Evolutionary conservation across 257 asterid genomes (phyloP), one percentile per base, ranked within the genome.

Genomic region (Penstemon newberryi): DNA sequence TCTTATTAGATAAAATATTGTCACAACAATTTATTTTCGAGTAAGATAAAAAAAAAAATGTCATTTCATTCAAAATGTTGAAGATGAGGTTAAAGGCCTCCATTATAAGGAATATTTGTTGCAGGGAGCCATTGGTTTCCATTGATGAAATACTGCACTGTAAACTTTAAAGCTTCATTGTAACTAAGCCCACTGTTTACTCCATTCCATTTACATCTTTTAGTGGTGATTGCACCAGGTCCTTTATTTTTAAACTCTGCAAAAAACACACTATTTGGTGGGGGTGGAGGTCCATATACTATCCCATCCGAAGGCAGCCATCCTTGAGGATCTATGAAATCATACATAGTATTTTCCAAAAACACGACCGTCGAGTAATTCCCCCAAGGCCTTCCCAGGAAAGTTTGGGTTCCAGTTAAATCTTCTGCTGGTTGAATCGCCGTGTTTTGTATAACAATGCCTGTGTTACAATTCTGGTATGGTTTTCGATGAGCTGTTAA

Each of bases 371-470:
- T 60, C 4, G 82, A 75, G 11, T 58, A 76, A 7, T 52, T 33
- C 13, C 19, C 76, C 87, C 82, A 74, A 1, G 87, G 84, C 42
- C 87, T 67, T 7, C 84, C 87, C 46, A 82, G 33, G 60, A 44
- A 63, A 0, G 74, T 67, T 7, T 12, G 36, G 19, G 58, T 53
- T 3, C 78, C 78, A 0, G 72, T 52, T 0, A 82, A 76, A 33
- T 74, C 64, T 2, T 63, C 73, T 0, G 78, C 55, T 5, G 82
- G 25, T 53, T n/a, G 13, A 37, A 82, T 65, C 3, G 13, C 19
- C 6, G 67, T 73, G 38, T 55, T 51, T 6, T 82, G 87, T 45
- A 82, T 63, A 0, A 75, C 70, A 7, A 77, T 73, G 41, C 78
- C 84, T 0, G 82, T 73, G 60, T 43, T n/a, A 1, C 64, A 36